Base-by-base conservation (phyloP, 805 yeast species). In the Yamadazyma tumulicola region DNA sequence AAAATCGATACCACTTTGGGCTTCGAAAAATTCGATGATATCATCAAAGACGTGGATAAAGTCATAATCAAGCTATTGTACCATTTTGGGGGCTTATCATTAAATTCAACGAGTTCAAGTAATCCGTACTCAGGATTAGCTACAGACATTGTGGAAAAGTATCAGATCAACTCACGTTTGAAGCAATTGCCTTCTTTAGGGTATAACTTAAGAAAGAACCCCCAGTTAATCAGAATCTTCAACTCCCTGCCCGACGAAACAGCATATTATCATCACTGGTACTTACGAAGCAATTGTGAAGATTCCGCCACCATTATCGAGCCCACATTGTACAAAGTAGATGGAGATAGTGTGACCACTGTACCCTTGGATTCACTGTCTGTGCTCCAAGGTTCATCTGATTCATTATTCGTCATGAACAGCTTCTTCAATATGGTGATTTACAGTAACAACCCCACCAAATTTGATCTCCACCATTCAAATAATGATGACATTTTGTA, bases 201-300 rank as follows among this genome's bases (percentile, higher is more conserved):
- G 3, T 67, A 62, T 36, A 47, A 55, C 34, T 51, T 68, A 35
- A 46, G 67, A 31, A 52, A 57, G 33, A 62, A 62, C 32, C 62
- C 60, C 4, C 61, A 57, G 20, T 55, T 69, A 19, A 43, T 67
- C 6, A 47, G 55, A 25, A 57, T 62, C 3, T 67, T 65, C 46
- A 67, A 67, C 40, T 55, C 66, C 8, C 59, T 67, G 32, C 74
- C 74, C 0, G 74, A 69, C 36, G 74, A 68, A 43, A 64, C 72
- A n/a, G 66, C 72, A 10, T 57, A 42, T 39, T 54, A 64, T 38
- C 68, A 65, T 38, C 52, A 54, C 29, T 47, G 57, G 52, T 61
- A 62, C 26, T 34, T 54, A 30, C 49, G 40, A 26, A 33, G 50
- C 17, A 35, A 43, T 6, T 28, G 38, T 10, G 41, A 46, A 3